phyloP scores from a whole-genome alignment of 805 yeast genomes.

The Sugiyamaella valdiviana region DNA sequence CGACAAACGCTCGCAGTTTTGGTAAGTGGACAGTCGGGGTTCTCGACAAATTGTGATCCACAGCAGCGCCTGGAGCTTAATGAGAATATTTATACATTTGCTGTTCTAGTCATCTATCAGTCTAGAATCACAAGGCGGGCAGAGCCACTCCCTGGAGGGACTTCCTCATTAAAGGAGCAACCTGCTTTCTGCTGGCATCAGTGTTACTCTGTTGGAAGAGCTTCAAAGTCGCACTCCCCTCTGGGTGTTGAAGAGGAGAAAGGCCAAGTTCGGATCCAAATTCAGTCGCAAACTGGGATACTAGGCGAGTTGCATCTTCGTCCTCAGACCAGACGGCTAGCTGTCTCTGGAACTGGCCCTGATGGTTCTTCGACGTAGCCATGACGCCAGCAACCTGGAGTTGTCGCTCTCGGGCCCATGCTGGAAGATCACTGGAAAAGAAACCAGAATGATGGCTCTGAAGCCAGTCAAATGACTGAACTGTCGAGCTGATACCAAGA shows the following conservation, averaged over 20 bases:
- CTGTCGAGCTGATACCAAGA: slow-evolving; percentile 75
- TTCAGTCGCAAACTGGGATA: slow-evolving; percentile 25
- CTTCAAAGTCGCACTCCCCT: slow-evolving; percentile 6
- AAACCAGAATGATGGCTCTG: slow-evolving; percentile 22
- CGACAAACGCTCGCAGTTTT: slow-evolving; percentile 25
- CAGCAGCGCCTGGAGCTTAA: no score
- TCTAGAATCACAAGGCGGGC: slow-evolving; percentile 1
- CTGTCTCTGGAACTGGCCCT: slow-evolving; percentile 39
- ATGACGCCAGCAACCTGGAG: slow-evolving; percentile 43
- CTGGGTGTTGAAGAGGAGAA: slow-evolving; percentile 9
- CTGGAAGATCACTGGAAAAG: slow-evolving; percentile 27
- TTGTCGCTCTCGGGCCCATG: slow-evolving; percentile 30
- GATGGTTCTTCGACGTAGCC: slow-evolving; percentile 38
- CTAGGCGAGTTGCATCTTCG: slow-evolving; percentile 20
- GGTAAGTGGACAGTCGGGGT: slow-evolving; percentile 31
- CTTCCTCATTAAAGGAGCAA: slow-evolving; percentile 54
- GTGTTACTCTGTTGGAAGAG: slow-evolving; percentile 47
- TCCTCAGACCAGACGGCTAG: slow-evolving; percentile 30
- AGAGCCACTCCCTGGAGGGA: slow-evolving; percentile 15
- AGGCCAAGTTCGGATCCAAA: slow-evolving; percentile 16
- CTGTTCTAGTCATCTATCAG: no score
- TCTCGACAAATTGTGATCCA: slow-evolving; percentile 19
- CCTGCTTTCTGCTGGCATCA: slow-evolving; percentile 75
- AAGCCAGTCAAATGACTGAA: slow-evolving; percentile 56
- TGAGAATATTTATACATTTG: no score